Evolutionary conservation across 179 eudicot species (phyloP).

Genomic region (Amaranthus tricolor): DNA sequence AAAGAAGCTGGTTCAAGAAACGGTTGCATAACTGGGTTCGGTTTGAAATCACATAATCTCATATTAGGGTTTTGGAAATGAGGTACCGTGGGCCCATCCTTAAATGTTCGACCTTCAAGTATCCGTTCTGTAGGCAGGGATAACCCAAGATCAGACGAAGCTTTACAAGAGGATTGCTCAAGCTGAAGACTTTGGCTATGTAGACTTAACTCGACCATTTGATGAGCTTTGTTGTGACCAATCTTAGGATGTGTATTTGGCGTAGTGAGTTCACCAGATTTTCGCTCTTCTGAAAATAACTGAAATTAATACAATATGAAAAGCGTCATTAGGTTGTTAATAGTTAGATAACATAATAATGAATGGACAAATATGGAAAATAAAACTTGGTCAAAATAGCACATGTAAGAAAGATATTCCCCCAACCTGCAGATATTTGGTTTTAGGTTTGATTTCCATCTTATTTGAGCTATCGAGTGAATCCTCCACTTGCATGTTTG

Average conservation of each 20-base stretch:
- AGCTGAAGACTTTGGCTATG: constrained; percentile 18
- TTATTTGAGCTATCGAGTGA: constrained; percentile 19
- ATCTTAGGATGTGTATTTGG: constrained; percentile 20
- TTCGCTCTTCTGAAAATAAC: constrained; percentile 42
- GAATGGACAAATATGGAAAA: neutral
- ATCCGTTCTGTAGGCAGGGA: constrained; percentile 29
- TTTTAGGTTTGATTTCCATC: constrained; percentile 19
- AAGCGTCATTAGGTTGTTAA: constrained; percentile 11
- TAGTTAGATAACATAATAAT: neutral
- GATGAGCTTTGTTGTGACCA: constrained; percentile 24
- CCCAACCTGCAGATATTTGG: constrained; percentile 51
- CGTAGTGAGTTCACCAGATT: constrained; percentile 18
- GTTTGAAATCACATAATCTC: constrained; percentile 30
- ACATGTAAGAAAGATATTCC: neutral
- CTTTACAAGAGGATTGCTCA: constrained; percentile 24
- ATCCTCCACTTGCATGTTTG: constrained; percentile 23
- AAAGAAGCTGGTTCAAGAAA: constrained; percentile 30
- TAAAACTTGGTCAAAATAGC: neutral
- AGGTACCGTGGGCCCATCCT: constrained; percentile 18
- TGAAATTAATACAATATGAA: constrained; percentile 26
- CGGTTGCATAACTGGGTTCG: constrained; percentile 25
- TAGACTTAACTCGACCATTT: constrained; percentile 1
- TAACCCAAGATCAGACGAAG: constrained; percentile 26
- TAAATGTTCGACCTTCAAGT: constrained; percentile 22
- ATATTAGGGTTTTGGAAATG: constrained; percentile 11